These are phyloP conservation scores for Castanospermum australe DNA, from an alignment of 306 rosid genomes.

Conservation along the genomic window DNA sequence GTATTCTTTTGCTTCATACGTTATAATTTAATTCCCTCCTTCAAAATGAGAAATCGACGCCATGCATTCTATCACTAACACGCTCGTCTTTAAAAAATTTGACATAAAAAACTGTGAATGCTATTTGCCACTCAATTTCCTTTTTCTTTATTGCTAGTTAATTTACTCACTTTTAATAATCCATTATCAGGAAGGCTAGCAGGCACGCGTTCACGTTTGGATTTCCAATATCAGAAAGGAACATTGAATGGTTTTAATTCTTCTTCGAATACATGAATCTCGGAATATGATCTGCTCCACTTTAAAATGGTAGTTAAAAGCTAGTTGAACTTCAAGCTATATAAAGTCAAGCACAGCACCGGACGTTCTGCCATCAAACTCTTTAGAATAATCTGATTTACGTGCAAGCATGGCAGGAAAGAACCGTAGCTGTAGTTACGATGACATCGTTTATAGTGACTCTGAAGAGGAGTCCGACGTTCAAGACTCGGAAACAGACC, in stretches of 20 bases:
- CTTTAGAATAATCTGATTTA: background rate
- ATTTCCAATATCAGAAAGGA: background rate
- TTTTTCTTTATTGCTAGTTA: no score
- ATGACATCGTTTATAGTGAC: background rate
- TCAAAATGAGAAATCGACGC: no score
- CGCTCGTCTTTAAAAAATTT: no score
- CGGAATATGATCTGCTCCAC: background rate
- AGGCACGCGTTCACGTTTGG: background rate
- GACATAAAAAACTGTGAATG: no score
- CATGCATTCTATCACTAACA: no score
- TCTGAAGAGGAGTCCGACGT: background rate
- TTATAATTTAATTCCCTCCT: no score
- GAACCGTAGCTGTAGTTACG: background rate
- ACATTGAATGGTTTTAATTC: background rate
- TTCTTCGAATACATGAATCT: background rate
- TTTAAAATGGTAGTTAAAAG: no score
- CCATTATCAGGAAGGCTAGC: no score
- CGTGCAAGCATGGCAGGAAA: background rate
- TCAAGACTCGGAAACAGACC: background rate
- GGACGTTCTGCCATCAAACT: background rate
- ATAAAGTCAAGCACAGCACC: background rate
- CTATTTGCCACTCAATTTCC: no score
- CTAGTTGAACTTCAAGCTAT: background rate
- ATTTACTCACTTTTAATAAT: no score
- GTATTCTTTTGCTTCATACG: no score